Base-by-base conservation (phyloP, 2,329 filamentous ascomycete genomes). In the Epichloe bromicola region DNA sequence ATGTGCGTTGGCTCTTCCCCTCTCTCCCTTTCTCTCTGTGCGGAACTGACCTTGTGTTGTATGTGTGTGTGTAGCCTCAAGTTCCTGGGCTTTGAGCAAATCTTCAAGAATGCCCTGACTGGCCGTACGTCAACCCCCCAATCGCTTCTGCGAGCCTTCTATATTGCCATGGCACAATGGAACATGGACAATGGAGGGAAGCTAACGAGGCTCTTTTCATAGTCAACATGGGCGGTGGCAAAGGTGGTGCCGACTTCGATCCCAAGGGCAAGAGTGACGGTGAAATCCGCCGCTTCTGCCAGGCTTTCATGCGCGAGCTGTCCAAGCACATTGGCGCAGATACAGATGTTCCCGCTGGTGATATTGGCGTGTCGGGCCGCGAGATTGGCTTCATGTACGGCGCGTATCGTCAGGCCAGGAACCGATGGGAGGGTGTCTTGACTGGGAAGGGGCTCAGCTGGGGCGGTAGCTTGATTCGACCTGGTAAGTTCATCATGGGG, bases 41-140 rank as follows among this genome's bases (percentile, higher is more conserved):
- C 15, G 33, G 14, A 34, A 26, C 6, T 48, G 11, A 40, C 15
- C 10, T 15, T 53, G 45, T 42, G 3, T 19, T 19, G 19, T 19
- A 2, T 19, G 5, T 12, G 80, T 30, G 26, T 30, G 23, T 53
- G 49, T 49, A 72, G 71, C 64, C 81, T 98, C 63, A 98, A 98
- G 78, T 97, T 97, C 75, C 80, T 98, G 66, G 93, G 91, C 59
- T 97, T 97, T 65, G 93, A 98, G 82, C 93, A 97, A 76, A 94
- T 91, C 74, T 97, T 97, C 80, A 97, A 97, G 82, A 97, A 97
- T 87, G 93, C 93, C 60, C 76, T 97, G 60, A 97, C 93, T 55
- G 93, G 93, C 65, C 74, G 86, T 90, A 75, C 76, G 86, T 81
- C 20, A 26, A 20, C 20, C 38, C 17, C 8, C 14, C 2, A 3